Evolutionary conservation across 2,329 filamentous ascomycete genomes (phyloP).

Genomic region (Paraphaeosphaeria sporulosa): DNA sequence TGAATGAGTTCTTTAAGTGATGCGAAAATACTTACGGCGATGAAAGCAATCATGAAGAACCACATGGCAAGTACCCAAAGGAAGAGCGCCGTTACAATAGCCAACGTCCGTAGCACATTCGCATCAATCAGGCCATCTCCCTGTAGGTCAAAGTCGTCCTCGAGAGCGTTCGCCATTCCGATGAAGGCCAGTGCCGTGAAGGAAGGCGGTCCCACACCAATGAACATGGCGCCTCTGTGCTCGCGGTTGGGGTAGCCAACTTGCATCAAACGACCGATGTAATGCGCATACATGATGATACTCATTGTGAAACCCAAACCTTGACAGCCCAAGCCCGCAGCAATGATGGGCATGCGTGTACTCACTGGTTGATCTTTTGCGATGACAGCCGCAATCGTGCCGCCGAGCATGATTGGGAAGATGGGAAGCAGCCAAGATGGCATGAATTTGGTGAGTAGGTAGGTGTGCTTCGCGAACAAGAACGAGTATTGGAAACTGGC

Average conservation of each 20-base stretch:
- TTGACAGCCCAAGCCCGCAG: constrained; percentile 73
- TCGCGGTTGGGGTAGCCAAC: constrained; percentile 68
- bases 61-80: constrained; percentile 70
- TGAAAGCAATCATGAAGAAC: constrained; percentile 59
- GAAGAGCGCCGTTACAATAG: constrained; percentile 61
- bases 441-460: constrained; percentile 72
- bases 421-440: constrained; percentile 78
- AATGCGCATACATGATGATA: constrained; percentile 75
- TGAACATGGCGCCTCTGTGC: constrained; percentile 74
- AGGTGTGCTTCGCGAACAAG: constrained; percentile 67
- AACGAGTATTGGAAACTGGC: constrained; percentile 65
- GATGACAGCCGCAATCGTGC: constrained; percentile 74
- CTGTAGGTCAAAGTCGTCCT: constrained; percentile 56
- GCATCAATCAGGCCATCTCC: constrained; percentile 56
- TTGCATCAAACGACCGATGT: constrained; percentile 75
- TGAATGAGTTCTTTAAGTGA: too few relatives aligned
- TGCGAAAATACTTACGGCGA: constrained; percentile 42
- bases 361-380: constrained; percentile 65
- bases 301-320: constrained; percentile 74
- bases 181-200: constrained; percentile 76
- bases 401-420: constrained; percentile 76
- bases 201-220: constrained; percentile 76
- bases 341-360: constrained; percentile 67
- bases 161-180: constrained; percentile 68
- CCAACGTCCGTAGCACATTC: constrained; percentile 53